Conservation (phyloP, 2,329 filamentous ascomycete species). For the Furcasterigmium furcatum region DNA sequence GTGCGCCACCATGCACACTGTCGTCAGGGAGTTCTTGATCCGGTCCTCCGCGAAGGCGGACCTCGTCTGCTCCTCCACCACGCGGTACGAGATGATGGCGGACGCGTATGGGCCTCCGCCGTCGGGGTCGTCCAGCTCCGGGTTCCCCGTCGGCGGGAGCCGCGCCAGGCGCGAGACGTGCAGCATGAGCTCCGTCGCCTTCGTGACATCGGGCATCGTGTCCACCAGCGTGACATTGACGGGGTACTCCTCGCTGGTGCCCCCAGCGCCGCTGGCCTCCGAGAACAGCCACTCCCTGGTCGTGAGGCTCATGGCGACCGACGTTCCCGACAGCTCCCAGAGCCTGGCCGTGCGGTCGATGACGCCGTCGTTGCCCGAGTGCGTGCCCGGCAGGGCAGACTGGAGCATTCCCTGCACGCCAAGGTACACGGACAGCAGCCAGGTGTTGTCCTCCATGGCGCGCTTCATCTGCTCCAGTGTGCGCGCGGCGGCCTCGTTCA, state of each 20-base stretch:
- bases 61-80: background rate
- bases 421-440: slow-evolving; percentile 9
- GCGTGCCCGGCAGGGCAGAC: background rate
- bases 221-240: background rate
- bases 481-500: slow-evolving; percentile 3
- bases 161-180: background rate
- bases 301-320: background rate
- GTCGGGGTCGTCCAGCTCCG: too few species aligned
- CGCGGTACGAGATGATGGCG: background rate
- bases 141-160: background rate
- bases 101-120: background rate
- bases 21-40: slow-evolving; percentile 24
- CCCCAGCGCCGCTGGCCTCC: background rate
- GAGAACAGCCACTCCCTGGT: background rate
- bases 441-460: slow-evolving; percentile 16
- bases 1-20: slow-evolving; percentile 20
- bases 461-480: slow-evolving; percentile 13
- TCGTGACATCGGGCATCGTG: background rate
- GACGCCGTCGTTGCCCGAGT: background rate
- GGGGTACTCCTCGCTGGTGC: background rate
- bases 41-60: slow-evolving; percentile 24
- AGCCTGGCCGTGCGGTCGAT: slow-evolving; percentile 2
- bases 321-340: slow-evolving; percentile 1
- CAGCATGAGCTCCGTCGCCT: background rate
- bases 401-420: background rate